Conservation (phyloP, 202 grass and related monocot species). For the Sporobolus alterniflorus region DNA sequence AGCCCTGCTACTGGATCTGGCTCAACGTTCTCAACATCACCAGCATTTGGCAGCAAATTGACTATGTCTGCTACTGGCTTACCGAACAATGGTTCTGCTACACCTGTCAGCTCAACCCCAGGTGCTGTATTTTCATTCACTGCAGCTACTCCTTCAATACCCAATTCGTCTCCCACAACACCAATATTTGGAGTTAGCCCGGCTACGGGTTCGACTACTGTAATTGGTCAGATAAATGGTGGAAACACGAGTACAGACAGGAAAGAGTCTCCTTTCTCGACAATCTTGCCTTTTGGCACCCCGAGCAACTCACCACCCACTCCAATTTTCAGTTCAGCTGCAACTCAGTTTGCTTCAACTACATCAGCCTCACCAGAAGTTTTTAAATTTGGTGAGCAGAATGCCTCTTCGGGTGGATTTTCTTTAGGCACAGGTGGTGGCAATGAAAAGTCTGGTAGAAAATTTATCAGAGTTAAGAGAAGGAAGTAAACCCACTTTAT, state of each 20-base stretch:
- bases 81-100: constrained; percentile 13
- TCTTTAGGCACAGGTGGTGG: constrained; percentile 38
- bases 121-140: constrained; percentile 42
- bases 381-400: constrained; percentile 61
- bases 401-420: constrained; percentile 46
- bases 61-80: constrained; percentile 23
- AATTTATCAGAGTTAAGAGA: constrained; percentile 50
- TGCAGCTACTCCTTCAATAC: constrained; percentile 35
- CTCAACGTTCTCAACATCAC: constrained; percentile 12
- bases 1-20: constrained; percentile 7
- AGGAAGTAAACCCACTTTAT: constrained; percentile 31
- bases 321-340: constrained; percentile 30
- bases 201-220: background rate
- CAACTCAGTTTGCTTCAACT: constrained; percentile 32
- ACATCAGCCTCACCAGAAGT: constrained; percentile 19
- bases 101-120: constrained; percentile 21
- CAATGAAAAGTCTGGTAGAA: constrained; percentile 50
- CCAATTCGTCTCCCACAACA: constrained; percentile 28
- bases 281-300: constrained; percentile 20
- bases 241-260: constrained; percentile 12
- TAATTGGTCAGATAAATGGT: constrained; percentile 27
- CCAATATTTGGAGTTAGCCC: constrained; percentile 31
- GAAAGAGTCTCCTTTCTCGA: constrained; percentile 18
- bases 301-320: constrained; percentile 28
- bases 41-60: constrained; percentile 30